Percentiles rank a stretch among this genome's conserved stretches.
Evolutionary conservation across 345 rosid genomes (phyloP).

Genomic region (Corchorus capsularis): DNA sequence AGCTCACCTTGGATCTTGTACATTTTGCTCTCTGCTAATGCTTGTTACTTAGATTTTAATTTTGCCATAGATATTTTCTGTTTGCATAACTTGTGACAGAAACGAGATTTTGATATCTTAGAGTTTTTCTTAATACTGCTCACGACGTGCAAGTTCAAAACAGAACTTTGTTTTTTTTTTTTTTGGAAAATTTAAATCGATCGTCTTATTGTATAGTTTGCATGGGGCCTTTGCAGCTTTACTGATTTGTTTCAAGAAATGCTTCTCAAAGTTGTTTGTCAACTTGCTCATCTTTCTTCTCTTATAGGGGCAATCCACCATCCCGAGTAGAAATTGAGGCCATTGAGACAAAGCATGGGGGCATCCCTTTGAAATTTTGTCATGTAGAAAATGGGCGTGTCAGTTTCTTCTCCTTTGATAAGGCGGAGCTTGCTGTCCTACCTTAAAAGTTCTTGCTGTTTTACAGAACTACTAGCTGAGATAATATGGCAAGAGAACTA

Average conservation of each 20-base stretch:
- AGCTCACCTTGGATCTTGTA: neutral
- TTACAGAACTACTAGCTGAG: neutral
- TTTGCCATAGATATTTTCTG: neutral
- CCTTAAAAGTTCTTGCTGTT: constrained; percentile 35
- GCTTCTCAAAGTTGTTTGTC: neutral
- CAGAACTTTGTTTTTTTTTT: neutral
- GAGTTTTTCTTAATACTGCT: neutral
- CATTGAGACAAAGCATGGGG: constrained; percentile 48
- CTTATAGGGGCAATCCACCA: constrained; percentile 61
- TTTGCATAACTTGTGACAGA: neutral
- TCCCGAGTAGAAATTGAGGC: constrained; percentile 48
- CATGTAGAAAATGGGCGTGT: constrained; percentile 64
- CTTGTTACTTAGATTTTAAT: neutral
- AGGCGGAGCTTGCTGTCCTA: constrained; percentile 44
- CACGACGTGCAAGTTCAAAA: neutral
- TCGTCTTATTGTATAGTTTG: neutral
- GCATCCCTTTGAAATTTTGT: constrained; percentile 56
- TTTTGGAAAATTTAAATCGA: neutral
- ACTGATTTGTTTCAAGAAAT: neutral
- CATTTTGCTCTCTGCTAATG: neutral
- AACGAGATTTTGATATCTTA: neutral
- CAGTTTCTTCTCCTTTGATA: constrained; percentile 63
- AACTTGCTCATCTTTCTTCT: neutral
- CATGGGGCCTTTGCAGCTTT: neutral
- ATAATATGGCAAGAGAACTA: neutral